Evolutionary conservation across 768 basidiomycete genomes (phyloP), one percentile per base, ranked within the genome.

Genomic region (Kwoniella mangroviensis): DNA sequence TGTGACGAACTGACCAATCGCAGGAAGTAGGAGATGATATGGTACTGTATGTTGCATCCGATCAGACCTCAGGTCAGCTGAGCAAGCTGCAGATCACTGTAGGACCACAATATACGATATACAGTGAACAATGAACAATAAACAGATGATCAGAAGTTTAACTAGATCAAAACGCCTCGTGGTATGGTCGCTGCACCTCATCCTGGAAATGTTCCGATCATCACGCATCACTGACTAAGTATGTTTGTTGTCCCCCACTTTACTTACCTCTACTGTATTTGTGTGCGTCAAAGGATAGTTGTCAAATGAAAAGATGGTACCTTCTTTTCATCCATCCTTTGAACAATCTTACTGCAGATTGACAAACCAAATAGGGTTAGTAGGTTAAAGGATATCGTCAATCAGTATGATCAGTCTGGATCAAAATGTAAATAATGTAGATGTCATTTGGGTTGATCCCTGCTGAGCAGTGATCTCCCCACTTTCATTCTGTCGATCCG

Each of bases 301-400:
- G 43, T 2, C 13, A 6, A 4, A 49, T 49, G 45, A 49, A 49
- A 49, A 49, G 58, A 60, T 60, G 10, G 42, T 60, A 60, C 58
- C 58, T 60, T 42, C 26, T 60, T 43, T 54, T 54, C 53, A 54
- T n/a, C 53, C 26, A 60, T 43, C 58, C 41, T 60, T 60, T 41
- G 41, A 60, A 10, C 17, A 15, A 34, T 57, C 2, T 34, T 19
- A 41, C 11, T n/a, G 28, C n/a, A n/a, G 42, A 42, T 42, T 7
- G 41, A 49, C 45, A 13, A 49, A 15, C 6, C 45, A 49, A 10
- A 19, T 13, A 49, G 45, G 45, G 45, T 49, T 49, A 15, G 45
- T 15, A 49, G 19, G 40, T 60, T 13, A 60, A 60, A 60, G 56
- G 56, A 34, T 57, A 57, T 13, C 22, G 45, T 17, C 15, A 2